A percentile compares a stretch with the other conserved stretches of the same genome.
phyloP scores from a whole-genome alignment of 495 filamentous ascomycete species.

The Venustampulla echinocandica region DNA sequence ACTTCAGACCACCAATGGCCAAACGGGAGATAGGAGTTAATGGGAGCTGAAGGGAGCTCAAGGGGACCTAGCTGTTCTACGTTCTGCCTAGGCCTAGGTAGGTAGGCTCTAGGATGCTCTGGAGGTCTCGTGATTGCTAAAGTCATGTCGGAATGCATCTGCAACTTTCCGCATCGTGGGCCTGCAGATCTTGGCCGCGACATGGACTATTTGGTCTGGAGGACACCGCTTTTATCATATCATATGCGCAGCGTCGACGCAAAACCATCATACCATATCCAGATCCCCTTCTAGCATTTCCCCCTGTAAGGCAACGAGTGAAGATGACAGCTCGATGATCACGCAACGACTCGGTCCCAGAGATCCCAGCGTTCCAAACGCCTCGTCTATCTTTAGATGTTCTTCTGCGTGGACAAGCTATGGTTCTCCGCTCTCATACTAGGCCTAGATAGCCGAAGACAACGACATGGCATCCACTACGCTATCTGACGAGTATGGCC shows the following conservation, averaged over 20 bases:
- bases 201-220: not conserved
- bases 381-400: constrained; percentile 1
- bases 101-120: too few species aligned
- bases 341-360: not conserved
- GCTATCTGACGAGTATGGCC: not conserved
- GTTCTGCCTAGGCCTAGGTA: too few species aligned
- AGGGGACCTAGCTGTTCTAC: too few species aligned
- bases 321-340: constrained; percentile 1
- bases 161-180: not conserved
- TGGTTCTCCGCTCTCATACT: not conserved
- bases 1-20: too few species aligned
- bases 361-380: too few species aligned
- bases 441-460: not conserved
- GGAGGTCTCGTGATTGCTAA: constrained; percentile 1
- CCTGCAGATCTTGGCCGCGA: not conserved
- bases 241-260: not conserved
- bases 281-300: too few species aligned
- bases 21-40: too few species aligned
- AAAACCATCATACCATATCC: not conserved
- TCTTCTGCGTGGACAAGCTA: too few species aligned
- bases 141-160: not conserved
- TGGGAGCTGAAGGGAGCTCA: too few species aligned
- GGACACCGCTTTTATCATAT: not conserved
- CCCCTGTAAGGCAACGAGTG: not conserved
- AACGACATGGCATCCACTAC: too few species aligned